Base-by-base conservation (phyloP, 805 yeast species). In the Kuraishia molischiana region DNA sequence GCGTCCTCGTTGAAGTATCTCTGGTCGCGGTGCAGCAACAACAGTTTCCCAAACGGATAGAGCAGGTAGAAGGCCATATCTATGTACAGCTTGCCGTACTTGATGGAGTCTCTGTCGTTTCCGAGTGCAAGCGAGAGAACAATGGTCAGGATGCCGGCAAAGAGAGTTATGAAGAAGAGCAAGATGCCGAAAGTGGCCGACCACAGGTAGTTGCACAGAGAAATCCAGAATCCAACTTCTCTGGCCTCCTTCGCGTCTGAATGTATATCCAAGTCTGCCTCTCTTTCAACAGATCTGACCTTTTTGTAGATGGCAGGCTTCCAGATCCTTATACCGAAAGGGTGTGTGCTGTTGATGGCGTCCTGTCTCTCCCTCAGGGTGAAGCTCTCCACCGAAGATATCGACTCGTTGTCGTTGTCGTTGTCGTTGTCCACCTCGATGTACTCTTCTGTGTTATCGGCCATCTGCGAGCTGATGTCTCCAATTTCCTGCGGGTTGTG, bases 251-350 rank as follows among this genome's bases (percentile, higher is more conserved):
- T 47, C 46, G 62, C 49, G 14, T 79, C 74, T 34, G 86, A 89
- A 58, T 90, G 97, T 47, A 92, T 85, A 66, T 92, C 98, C 44
- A 83, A 83, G 42, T 85, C 95, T 2, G 97, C 97, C 41, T 85
- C 79, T 30, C 78, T 69, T 47, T 92, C 92, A 24, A 92, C 97
- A 3, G 96, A 85, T 51, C 98, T 77, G 41, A 74, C 72, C 58
- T 92, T 92, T 56, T 92, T 92, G 61, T 92, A 92, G 39, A 92
- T 65, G 2, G 97, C 96, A 1, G 98, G 98, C 53, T 92, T 92
- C 98, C 98, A 92, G 50, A 92, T 85, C 57, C 95, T 81, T 34
- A 92, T 90, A 69, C 98, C 98, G 52, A 92, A 92, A 1, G 98
- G 98, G 64, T 92, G 98, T 4, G 97, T 87, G 37, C 84, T 79